Conservation (phyloP, 1,284 basidiomycete genomes). For the Moesziomyces antarcticus region DNA sequence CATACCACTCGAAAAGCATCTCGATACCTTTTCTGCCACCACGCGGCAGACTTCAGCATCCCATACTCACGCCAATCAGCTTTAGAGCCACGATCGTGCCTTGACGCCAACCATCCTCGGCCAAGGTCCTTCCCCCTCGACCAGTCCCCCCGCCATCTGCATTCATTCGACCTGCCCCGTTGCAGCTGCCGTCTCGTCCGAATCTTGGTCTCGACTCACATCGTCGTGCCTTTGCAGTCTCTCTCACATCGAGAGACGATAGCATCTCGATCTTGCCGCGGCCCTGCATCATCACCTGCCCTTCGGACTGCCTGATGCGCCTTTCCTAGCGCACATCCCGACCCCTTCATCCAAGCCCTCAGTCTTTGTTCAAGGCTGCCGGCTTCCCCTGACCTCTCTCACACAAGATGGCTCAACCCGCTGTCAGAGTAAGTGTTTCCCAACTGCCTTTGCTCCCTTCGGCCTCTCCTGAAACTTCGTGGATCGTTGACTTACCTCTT, state of each 20-base stretch:
- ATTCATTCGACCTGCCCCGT: too few relatives aligned
- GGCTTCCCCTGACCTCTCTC: background rate
- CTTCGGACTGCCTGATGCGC: constrained; percentile 9
- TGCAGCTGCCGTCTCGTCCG: too few relatives aligned
- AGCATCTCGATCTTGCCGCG: background rate
- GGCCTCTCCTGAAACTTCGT: background rate
- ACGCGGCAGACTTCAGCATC: constrained; percentile 6
- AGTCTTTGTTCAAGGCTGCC: constrained; percentile 10
- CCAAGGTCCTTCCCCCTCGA: too few relatives aligned
- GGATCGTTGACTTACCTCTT: constrained; percentile 2
- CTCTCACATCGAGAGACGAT: too few relatives aligned
- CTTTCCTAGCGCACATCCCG: background rate
- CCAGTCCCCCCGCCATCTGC: too few relatives aligned
- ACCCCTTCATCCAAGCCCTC: constrained; percentile 9
- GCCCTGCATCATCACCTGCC: background rate
- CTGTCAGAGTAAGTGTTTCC: constrained; percentile 31
- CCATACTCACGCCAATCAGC: background rate
- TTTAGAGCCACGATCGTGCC: background rate
- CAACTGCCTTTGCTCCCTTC: background rate
- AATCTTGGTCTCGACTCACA: too few relatives aligned
- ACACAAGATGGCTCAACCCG: constrained; percentile 38
- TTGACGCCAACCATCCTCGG: too few relatives aligned
- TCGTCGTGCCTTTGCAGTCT: too few relatives aligned
- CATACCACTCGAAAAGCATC: constrained; percentile 36
- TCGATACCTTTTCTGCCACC: constrained; percentile 29